phyloP scores from a whole-genome alignment of 495 filamentous ascomycete species.

The Penicillium simplicissimum region DNA sequence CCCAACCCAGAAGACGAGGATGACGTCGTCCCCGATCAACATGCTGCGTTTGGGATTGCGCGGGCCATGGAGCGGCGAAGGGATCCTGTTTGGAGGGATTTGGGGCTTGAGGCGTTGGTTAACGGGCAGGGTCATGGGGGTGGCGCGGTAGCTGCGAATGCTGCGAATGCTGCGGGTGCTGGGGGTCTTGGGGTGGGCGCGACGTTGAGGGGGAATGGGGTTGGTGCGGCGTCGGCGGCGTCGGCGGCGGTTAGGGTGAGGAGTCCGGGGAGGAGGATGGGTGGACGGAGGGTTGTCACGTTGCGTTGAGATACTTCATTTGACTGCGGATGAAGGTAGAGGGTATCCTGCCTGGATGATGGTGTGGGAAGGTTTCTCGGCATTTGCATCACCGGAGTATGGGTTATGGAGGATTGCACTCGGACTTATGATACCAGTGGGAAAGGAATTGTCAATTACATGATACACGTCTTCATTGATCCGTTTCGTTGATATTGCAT shows the following conservation, averaged over 20 bases:
- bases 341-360: too few species aligned
- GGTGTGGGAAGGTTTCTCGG: too few species aligned
- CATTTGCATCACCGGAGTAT: slow-evolving; percentile 2
- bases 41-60: slow-evolving; percentile 93
- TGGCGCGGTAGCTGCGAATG: background rate
- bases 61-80: slow-evolving; percentile 65
- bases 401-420: slow-evolving; percentile 8
- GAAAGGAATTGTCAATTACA: background rate
- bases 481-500: slow-evolving; percentile 24
- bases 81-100: slow-evolving; percentile 83
- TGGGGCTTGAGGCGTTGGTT: slow-evolving; percentile 75
- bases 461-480: slow-evolving; percentile 23
- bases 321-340: too few species aligned
- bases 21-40: slow-evolving; percentile 95
- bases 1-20: slow-evolving; percentile 98
- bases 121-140: slow-evolving; percentile 34
- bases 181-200: slow-evolving; percentile 44
- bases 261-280: slow-evolving; percentile 39
- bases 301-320: slow-evolving; percentile 31
- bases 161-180: slow-evolving; percentile 13
- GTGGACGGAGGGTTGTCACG: slow-evolving; percentile 38
- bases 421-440: slow-evolving; percentile 18
- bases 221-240: slow-evolving; percentile 24
- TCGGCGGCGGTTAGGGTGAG: slow-evolving; percentile 23
- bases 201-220: slow-evolving; percentile 27